Evolutionary conservation across 768 basidiomycete species (phyloP).

Genomic region (Neoboletus brunneissimus): DNA sequence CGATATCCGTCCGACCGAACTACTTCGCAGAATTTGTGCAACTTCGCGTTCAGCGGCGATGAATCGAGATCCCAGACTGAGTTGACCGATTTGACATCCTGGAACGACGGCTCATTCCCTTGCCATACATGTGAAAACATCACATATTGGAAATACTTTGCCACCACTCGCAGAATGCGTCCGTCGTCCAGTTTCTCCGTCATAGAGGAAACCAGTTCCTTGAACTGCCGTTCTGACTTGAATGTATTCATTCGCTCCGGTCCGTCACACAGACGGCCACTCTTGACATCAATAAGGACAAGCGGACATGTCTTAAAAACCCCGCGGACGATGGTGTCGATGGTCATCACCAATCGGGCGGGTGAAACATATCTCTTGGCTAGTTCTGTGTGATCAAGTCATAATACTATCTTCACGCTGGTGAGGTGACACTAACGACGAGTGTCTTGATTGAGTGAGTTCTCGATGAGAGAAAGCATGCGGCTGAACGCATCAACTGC

Average conservation of each 20-base stretch:
- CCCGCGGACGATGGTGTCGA: background rate
- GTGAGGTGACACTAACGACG: background rate
- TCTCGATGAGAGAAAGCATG: background rate
- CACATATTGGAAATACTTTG: conserved; percentile 2
- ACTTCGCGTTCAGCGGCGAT: no score
- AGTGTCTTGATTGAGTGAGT: background rate
- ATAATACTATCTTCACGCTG: fast-evolving
- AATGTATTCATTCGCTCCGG: background rate
- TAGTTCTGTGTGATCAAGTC: background rate
- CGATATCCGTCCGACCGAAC: no score
- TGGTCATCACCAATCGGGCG: background rate
- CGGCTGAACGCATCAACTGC: background rate
- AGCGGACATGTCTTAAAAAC: background rate
- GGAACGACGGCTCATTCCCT: background rate
- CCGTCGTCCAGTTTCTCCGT: background rate
- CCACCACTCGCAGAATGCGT: background rate
- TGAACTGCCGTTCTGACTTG: background rate
- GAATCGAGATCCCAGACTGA: background rate
- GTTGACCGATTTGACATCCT: background rate
- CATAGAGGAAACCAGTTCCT: conserved; percentile 1
- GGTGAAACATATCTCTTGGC: background rate
- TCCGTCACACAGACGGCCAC: background rate
- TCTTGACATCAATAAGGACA: background rate
- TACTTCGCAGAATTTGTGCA: no score
- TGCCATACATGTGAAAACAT: background rate